Evolutionary conservation across 768 basidiomycete species (phyloP).

Genomic region (Kwoniella shandongensis): DNA sequence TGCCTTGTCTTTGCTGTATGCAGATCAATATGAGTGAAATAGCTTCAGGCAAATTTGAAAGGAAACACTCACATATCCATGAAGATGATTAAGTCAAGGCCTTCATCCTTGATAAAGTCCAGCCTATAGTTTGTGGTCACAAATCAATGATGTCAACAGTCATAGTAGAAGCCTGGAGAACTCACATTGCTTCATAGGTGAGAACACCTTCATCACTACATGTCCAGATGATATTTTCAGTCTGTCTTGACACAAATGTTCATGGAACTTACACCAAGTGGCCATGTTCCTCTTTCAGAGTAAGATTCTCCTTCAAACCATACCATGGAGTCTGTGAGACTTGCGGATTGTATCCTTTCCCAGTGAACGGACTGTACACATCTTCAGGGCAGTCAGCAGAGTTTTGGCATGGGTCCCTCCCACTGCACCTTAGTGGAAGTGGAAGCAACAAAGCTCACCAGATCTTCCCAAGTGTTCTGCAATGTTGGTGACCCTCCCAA

Average conservation of each 20-base stretch:
- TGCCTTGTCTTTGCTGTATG: conserved; percentile 11
- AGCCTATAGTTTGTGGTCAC: conserved; percentile 2
- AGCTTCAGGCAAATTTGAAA: no score
- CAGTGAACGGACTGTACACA: conserved; percentile 13
- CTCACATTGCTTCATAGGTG: conserved; percentile 3
- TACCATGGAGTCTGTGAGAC: conserved; percentile 10
- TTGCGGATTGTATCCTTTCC: conserved; percentile 12
- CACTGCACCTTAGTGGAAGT: no score
- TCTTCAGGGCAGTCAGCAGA: no score
- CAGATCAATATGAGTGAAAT: no score
- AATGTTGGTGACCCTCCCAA: conserved; percentile 13
- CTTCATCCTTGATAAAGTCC: conserved; percentile 9
- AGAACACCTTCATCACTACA: conserved; percentile 11
- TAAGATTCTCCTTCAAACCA: conserved; percentile 11
- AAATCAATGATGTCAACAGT: not conserved
- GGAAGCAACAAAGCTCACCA: conserved; percentile 7
- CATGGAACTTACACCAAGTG: conserved; percentile 6
- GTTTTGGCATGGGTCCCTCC: no score
- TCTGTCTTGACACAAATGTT: not conserved
- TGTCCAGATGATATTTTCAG: not conserved
- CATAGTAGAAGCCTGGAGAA: not conserved
- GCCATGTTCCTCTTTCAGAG: conserved; percentile 18
- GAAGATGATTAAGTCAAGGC: conserved; percentile 12
- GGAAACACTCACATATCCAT: conserved; percentile 15
- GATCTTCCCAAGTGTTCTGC: conserved; percentile 8